Evolutionary conservation across 305 asterid genomes (phyloP).

Genomic region (Fraxinus sp.): DNA sequence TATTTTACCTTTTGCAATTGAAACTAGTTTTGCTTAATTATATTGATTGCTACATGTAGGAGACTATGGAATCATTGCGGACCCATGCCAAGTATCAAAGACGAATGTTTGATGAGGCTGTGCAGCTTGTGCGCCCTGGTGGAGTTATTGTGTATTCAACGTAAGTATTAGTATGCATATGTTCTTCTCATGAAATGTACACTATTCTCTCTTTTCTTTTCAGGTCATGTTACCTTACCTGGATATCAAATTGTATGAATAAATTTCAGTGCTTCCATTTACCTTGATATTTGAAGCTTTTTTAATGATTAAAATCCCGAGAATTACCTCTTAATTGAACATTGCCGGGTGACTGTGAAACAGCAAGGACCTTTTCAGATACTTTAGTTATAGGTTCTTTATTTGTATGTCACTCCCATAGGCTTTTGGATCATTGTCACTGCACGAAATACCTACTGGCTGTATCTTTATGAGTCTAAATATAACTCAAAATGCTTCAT

Average conservation of each 20-base stretch:
- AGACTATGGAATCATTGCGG: slow-evolving; percentile 73
- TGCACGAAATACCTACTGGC: not conserved
- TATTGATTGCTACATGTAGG: slow-evolving; percentile 41
- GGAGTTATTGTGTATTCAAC: slow-evolving; percentile 94
- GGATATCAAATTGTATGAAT: not conserved
- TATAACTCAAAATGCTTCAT: not conserved
- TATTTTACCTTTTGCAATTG: not conserved
- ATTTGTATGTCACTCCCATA: not conserved
- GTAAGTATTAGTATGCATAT: slow-evolving; percentile 43
- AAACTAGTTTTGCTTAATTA: slow-evolving; percentile 7
- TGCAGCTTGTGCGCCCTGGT: slow-evolving; percentile 96
- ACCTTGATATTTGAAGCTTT: not conserved
- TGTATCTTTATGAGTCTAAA: not conserved
- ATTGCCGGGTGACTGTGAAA: not conserved
- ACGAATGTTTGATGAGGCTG: slow-evolving; percentile 94
- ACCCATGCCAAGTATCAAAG: slow-evolving; percentile 83
- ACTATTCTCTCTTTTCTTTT: not conserved
- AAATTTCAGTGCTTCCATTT: not conserved
- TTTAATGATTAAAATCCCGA: not conserved
- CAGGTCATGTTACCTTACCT: not conserved
- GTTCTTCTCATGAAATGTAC: slow-evolving; percentile 12
- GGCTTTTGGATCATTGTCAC: not conserved
- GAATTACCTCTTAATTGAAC: not conserved
- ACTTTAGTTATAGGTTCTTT: not conserved
- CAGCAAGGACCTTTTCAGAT: not conserved